Conservation (phyloP, 345 rosid genomes). For the Syzygium oleosum region DNA sequence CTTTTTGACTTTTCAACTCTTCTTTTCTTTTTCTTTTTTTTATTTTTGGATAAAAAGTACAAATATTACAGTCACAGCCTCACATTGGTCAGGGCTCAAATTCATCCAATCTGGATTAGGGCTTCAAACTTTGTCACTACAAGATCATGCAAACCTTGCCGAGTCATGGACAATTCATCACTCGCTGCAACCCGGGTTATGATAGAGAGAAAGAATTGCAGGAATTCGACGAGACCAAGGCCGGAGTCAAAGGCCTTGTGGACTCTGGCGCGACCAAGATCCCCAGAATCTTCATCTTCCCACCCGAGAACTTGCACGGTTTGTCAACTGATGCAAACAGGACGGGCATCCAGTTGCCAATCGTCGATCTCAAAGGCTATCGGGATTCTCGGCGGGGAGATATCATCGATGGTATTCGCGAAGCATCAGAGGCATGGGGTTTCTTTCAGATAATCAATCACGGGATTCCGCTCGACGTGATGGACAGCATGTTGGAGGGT, state of each 20-base stretch:
- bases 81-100: background rate
- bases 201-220: background rate
- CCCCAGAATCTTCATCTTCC: background rate
- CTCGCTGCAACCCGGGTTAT: background rate
- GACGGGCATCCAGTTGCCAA: background rate
- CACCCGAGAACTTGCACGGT: background rate
- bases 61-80: background rate
- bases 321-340: background rate
- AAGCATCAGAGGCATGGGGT: background rate
- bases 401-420: background rate
- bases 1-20: too few species aligned
- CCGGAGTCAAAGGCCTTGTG: background rate
- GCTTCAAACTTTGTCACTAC: background rate
- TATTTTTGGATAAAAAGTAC: too few species aligned
- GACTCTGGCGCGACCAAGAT: background rate
- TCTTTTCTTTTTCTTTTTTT: too few species aligned
- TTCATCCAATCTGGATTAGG: background rate
- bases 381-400: background rate
- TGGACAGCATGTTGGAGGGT: conserved; percentile 24
- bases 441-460: background rate
- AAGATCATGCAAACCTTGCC: background rate
- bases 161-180: background rate
- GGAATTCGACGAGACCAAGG: background rate
- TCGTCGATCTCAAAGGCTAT: background rate
- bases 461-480: conserved; percentile 25